Percentiles rank a stretch among this genome's conserved stretches.
phyloP scores from a whole-genome alignment of 176 grass and related monocot species.

The Cenchrus purpureus region DNA sequence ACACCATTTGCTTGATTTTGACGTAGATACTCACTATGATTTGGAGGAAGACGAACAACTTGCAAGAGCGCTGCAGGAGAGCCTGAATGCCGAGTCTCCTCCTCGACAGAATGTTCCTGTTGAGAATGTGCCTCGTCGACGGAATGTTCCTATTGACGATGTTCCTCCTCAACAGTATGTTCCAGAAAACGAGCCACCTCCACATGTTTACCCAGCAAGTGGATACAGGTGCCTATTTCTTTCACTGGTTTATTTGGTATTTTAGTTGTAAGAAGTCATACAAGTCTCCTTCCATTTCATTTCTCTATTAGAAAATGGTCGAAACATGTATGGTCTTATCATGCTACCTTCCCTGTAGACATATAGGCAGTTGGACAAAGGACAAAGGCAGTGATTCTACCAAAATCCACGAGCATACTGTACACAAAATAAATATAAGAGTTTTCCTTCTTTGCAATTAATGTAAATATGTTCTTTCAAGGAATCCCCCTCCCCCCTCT shows the following conservation, averaged over 20 bases:
- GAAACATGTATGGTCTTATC: background rate
- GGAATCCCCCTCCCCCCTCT: background rate
- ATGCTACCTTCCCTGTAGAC: background rate
- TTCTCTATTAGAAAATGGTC: conserved; percentile 3
- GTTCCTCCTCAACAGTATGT: conserved; percentile 48
- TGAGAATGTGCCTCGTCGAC: conserved; percentile 43
- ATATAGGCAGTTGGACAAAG: background rate
- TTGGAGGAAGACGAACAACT: conserved; percentile 95
- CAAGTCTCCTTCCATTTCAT: background rate
- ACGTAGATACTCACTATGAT: conserved; percentile 54
- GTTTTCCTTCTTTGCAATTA: background rate
- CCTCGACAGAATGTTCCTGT: conserved; percentile 50
- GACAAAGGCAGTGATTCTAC: background rate
- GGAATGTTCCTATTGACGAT: conserved; percentile 45
- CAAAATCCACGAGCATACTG: background rate
- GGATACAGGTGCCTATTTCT: conserved; percentile 61
- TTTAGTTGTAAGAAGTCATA: background rate
- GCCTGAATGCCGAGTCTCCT: conserved; percentile 75
- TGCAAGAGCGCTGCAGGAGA: conserved; percentile 88
- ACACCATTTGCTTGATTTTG: conserved; percentile 8
- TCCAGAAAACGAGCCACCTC: conserved; percentile 29
- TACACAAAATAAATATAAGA: background rate
- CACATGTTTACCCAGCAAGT: conserved; percentile 42
- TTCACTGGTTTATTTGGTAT: conserved; percentile 12
- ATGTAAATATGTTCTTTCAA: background rate